phyloP scores from a whole-genome alignment of 2,329 filamentous ascomycete species.

The Acarospora socialis region DNA sequence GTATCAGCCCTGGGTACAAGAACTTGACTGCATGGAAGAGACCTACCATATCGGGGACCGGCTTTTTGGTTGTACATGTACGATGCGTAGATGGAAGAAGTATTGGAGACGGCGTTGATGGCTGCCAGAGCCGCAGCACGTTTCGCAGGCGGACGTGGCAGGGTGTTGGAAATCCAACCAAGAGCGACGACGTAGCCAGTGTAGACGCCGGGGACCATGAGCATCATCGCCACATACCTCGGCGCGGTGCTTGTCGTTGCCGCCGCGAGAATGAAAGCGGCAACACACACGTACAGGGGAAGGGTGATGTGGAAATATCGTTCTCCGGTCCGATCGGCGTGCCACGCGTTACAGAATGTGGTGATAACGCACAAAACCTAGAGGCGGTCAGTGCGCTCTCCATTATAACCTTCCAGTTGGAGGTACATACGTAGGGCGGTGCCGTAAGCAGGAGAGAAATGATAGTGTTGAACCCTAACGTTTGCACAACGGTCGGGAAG shows the following conservation, averaged over 20 bases:
- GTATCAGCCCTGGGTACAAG: neutral
- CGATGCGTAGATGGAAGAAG: conserved; percentile 53
- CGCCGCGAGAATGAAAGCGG: conserved; percentile 54
- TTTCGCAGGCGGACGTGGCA: conserved; percentile 64
- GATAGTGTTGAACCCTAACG: conserved; percentile 48
- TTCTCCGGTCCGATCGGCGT: conserved; percentile 57
- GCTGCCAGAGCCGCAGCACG: conserved; percentile 57
- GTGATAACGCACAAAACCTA: conserved; percentile 41
- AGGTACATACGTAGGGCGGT: conserved; percentile 34
- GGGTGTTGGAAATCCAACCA: conserved; percentile 62
- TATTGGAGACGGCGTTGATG: conserved; percentile 61
- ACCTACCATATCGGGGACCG: conserved; percentile 26
- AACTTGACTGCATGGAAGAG: conserved; percentile 26
- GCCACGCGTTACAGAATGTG: conserved; percentile 51
- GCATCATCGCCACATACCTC: conserved; percentile 56
- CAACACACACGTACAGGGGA: conserved; percentile 47
- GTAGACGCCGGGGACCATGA: conserved; percentile 54
- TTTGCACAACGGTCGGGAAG: conserved; percentile 56
- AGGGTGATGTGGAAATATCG: conserved; percentile 53
- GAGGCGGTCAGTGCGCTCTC: neutral
- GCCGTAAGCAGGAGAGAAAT: conserved; percentile 33
- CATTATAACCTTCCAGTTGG: neutral
- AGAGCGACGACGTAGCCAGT: conserved; percentile 53
- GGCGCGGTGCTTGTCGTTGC: conserved; percentile 45
- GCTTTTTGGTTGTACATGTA: conserved; percentile 48